Base-by-base conservation (phyloP, 805 yeast species). In the Metschnikowia dekortorum region DNA sequence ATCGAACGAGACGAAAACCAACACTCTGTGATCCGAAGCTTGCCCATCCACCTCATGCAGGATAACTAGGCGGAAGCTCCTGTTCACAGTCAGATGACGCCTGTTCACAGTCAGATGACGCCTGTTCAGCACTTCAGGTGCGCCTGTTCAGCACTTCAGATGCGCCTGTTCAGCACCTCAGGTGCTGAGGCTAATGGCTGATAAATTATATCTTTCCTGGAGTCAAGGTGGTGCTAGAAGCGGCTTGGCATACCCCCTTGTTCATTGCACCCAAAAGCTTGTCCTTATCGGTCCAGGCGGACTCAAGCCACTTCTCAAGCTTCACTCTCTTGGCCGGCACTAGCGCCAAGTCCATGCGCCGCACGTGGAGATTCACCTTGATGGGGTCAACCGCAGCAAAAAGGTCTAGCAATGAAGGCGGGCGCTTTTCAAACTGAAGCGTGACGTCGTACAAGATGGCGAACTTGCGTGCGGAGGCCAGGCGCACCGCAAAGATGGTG, bases 1-100 rank as follows among this genome's bases (percentile, higher is more conserved):
- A 83, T 94, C 13, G 80, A 80, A 56, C 77, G 99, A 63, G 89
- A 90, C 65, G 87, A 84, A 50, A 76, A 87, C 49, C 94, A 90
- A 60, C 83, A 83, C 54, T 88, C 97, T 2, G 80, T 82, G 48
- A 92, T 94, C 45, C 82, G 64, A 48, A 69, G 76, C 50, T 61
- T 73, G 49, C 78, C 78, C 2, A 73, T 74, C 22, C 67, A 65
- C 49, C 63, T 65, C 44, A 71, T 73, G 49, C 72, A 68, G 46
- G 73, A 66, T 31, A 37, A 37, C 29, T 37, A 37, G 28, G 7
- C 18, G 6, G 13, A 31, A 2, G 31, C 11, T 31, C 33, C 18
- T 16, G 18, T 16, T 16, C 18, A 16, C 18, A 16, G 18, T 16
- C 22, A 22, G 22, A 22, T 22, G 22, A 22, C 22, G 22, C 22